These are phyloP conservation scores for Pterocarpus macrocarpus DNA, from an alignment of 306 rosid species.

Conservation along the genomic window DNA sequence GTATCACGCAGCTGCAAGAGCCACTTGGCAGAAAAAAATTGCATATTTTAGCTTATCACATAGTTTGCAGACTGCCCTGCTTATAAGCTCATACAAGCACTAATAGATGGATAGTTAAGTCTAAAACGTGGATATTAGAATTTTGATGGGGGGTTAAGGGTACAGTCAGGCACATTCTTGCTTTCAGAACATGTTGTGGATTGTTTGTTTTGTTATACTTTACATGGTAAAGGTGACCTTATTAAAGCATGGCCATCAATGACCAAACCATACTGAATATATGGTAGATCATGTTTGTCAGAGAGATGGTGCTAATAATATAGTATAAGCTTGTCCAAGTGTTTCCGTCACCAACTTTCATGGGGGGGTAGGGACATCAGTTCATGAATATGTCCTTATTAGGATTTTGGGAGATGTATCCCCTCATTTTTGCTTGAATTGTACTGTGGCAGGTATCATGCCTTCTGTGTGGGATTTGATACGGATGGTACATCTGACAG, in stretches of 20 bases:
- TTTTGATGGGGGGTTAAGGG: constrained; percentile 28
- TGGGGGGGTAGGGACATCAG: constrained; percentile 18
- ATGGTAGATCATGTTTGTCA: constrained; percentile 30
- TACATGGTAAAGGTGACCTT: neutral
- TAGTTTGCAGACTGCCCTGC: constrained; percentile 26
- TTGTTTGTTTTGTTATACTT: constrained; percentile 20
- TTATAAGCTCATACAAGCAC: constrained; percentile 31
- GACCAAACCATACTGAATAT: constrained; percentile 36
- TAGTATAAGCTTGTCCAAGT: constrained; percentile 22
- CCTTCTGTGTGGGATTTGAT: constrained; percentile 97
- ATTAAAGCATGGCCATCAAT: constrained; percentile 30
- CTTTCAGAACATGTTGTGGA: constrained; percentile 13
- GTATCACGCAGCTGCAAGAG: neutral
- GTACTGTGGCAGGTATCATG: constrained; percentile 85
- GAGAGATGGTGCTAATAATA: constrained; percentile 14
- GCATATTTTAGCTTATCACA: constrained; percentile 29
- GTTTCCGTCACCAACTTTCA: neutral
- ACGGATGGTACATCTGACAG: constrained; percentile 78
- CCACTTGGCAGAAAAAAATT: constrained; percentile 1
- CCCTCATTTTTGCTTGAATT: constrained; percentile 44
- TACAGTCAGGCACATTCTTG: constrained; percentile 19
- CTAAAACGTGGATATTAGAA: constrained; percentile 38
- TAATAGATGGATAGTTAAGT: constrained; percentile 37
- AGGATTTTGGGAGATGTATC: constrained; percentile 33
- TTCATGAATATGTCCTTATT: constrained; percentile 33